Conservation (phyloP, 129 eudicot genomes). For the Artemisia annua region DNA sequence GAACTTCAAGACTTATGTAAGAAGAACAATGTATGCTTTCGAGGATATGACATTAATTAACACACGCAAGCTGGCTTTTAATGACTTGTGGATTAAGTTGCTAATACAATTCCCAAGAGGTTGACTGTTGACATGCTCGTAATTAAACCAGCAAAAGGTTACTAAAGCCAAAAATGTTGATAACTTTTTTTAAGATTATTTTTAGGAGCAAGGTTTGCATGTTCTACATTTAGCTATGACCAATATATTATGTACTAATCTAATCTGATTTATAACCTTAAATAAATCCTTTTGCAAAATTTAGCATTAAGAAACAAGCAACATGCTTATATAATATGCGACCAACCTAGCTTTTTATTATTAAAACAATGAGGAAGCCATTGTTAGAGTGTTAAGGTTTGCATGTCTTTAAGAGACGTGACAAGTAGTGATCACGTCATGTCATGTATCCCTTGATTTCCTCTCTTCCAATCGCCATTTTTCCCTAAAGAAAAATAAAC, state of each 20-base stretch:
- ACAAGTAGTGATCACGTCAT: constrained; percentile 25
- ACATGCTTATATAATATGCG: neutral
- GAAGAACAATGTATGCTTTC: neutral
- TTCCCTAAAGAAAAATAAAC: neutral
- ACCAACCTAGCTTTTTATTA: too few relatives aligned
- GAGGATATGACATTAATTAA: neutral
- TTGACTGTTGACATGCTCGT: constrained; percentile 1
- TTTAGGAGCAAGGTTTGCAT: too few relatives aligned
- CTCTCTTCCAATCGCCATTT: constrained; percentile 23
- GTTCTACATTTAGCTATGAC: too few relatives aligned
- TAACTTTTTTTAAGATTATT: too few relatives aligned
- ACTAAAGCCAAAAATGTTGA: too few relatives aligned
- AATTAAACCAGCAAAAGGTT: neutral
- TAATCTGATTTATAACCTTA: neutral
- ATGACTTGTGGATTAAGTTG: constrained; percentile 9
- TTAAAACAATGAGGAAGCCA: constrained; percentile 1
- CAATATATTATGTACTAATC: too few relatives aligned
- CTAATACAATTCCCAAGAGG: constrained; percentile 8
- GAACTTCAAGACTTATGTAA: neutral
- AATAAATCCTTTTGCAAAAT: neutral
- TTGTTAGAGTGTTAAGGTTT: constrained; percentile 20
- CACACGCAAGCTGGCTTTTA: neutral
- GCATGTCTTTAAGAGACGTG: constrained; percentile 37
- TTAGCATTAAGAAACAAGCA: neutral
- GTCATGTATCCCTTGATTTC: constrained; percentile 27